phyloP scores from a whole-genome alignment of 805 yeast species.

The Teunomyces aglyptinius region DNA sequence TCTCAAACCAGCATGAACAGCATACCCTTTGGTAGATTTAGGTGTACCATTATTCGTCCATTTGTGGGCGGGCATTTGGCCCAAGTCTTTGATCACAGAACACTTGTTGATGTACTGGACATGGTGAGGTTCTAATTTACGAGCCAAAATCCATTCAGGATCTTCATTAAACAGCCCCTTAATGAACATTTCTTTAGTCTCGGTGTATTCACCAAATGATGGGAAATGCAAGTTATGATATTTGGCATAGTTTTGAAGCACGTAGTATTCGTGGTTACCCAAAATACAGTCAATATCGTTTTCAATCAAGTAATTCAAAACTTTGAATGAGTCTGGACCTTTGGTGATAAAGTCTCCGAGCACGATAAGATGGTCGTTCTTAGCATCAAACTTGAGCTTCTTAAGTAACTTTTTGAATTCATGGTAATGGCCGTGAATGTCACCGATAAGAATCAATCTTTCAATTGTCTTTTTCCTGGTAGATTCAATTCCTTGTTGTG shows the following conservation, averaged over 20 bases:
- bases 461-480: constrained; percentile 17
- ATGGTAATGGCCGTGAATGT: constrained; percentile 76
- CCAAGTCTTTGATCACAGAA: constrained; percentile 61
- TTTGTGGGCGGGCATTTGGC: constrained; percentile 51
- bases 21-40: constrained; percentile 41
- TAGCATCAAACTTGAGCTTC: constrained; percentile 45
- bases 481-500: not conserved
- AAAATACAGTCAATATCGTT: constrained; percentile 68
- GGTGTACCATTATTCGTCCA: constrained; percentile 28
- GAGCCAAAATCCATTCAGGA: constrained; percentile 47
- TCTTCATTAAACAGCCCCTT: constrained; percentile 25
- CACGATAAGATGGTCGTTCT: constrained; percentile 59
- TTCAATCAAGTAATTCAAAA: constrained; percentile 55
- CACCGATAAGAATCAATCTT: constrained; percentile 75
- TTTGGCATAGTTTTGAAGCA: constrained; percentile 62
- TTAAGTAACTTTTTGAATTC: constrained; percentile 54
- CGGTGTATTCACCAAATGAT: constrained; percentile 15
- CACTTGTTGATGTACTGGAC: constrained; percentile 59
- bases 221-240: constrained; percentile 50
- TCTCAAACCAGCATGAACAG: constrained; percentile 80
- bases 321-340: constrained; percentile 73
- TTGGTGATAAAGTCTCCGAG: constrained; percentile 86
- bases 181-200: not conserved
- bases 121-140: constrained; percentile 57
- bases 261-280: constrained; percentile 85